These are phyloP conservation scores for Craterostigma plantagineum DNA, from an alignment of 257 asterid genomes.

Conservation along the genomic window DNA sequence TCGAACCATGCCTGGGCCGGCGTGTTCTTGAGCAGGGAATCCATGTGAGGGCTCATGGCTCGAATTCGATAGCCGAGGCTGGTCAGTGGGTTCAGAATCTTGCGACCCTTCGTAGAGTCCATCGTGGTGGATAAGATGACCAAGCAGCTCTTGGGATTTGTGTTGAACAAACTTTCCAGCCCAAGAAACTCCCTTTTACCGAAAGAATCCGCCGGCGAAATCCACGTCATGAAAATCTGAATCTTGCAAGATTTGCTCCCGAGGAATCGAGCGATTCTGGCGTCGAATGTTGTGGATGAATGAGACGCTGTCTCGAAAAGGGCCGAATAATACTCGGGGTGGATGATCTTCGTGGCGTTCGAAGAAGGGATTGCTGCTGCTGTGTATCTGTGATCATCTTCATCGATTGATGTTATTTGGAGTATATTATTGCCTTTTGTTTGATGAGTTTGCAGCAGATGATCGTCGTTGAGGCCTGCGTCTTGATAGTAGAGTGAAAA, in stretches of 20 bases:
- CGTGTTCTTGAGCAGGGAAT: slow-evolving; percentile 21
- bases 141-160: slow-evolving; percentile 34
- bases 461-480: slow-evolving; percentile 1
- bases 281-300: slow-evolving; percentile 10
- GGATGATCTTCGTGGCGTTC: neutral
- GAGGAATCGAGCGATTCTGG: slow-evolving; percentile 13
- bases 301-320: slow-evolving; percentile 7
- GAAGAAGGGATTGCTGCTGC: too few species aligned
- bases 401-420: slow-evolving; percentile 10
- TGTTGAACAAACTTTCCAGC: slow-evolving; percentile 32
- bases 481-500: slow-evolving; percentile 11
- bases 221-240: slow-evolving; percentile 48
- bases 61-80: slow-evolving; percentile 21
- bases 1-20: slow-evolving; percentile 36
- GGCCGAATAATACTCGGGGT: slow-evolving; percentile 2
- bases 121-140: slow-evolving; percentile 32
- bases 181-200: slow-evolving; percentile 26
- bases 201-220: slow-evolving; percentile 14
- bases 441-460: slow-evolving; percentile 12
- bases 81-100: slow-evolving; percentile 23
- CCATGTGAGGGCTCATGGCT: slow-evolving; percentile 25
- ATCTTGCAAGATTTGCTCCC: slow-evolving; percentile 12
- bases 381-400: too few species aligned
- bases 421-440: slow-evolving; percentile 1
- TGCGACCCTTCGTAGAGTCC: slow-evolving; percentile 30